Percentiles rank a stretch among this genome's conserved stretches.
phyloP scores from a whole-genome alignment of 2,329 filamentous ascomycete species.

The Diaporthe caulivora region DNA sequence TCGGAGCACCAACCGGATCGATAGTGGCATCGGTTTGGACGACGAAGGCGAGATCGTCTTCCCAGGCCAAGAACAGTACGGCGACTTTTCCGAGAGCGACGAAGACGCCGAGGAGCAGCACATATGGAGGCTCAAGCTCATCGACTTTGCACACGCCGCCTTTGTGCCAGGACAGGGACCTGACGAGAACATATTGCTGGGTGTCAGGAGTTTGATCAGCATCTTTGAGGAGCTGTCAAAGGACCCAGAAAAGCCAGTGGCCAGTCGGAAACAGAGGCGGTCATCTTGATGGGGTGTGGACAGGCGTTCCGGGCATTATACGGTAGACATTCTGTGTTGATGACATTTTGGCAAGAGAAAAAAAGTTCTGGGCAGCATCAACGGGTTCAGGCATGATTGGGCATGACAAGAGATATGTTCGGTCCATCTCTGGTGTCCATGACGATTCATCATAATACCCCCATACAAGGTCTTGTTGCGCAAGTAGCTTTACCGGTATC shows the following conservation, averaged over 20 bases:
- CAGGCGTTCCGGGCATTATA: slow-evolving; percentile 32
- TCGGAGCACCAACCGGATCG: slow-evolving; percentile 60
- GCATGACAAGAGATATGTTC: slow-evolving; percentile 27
- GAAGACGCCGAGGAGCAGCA: slow-evolving; percentile 72
- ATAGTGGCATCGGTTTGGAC: slow-evolving; percentile 67
- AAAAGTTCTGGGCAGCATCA: slow-evolving; percentile 39
- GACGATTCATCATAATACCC: slow-evolving; percentile 39
- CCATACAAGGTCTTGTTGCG: slow-evolving; percentile 35
- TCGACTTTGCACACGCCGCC: slow-evolving; percentile 94
- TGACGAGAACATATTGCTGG: slow-evolving; percentile 85
- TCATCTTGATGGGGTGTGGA: slow-evolving; percentile 14
- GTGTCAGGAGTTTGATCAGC: slow-evolving; percentile 77
- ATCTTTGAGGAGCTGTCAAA: slow-evolving; percentile 77
- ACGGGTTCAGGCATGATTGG: slow-evolving; percentile 37
- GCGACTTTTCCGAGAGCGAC: slow-evolving; percentile 59
- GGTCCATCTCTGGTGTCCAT: slow-evolving; percentile 29
- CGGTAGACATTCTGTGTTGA: slow-evolving; percentile 29
- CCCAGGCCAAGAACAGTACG: slow-evolving; percentile 44
- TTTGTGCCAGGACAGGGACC: slow-evolving; percentile 86
- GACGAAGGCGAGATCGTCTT: slow-evolving; percentile 52
- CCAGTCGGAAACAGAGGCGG: slow-evolving; percentile 23
- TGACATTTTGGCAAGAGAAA: slow-evolving; percentile 39
- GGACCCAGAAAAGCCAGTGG: slow-evolving; percentile 18
- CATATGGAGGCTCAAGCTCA: slow-evolving; percentile 85
- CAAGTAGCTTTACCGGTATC: slow-evolving; percentile 18